Conservation (phyloP, 169 alveolate species). For the Plasmodium gonderi region DNA sequence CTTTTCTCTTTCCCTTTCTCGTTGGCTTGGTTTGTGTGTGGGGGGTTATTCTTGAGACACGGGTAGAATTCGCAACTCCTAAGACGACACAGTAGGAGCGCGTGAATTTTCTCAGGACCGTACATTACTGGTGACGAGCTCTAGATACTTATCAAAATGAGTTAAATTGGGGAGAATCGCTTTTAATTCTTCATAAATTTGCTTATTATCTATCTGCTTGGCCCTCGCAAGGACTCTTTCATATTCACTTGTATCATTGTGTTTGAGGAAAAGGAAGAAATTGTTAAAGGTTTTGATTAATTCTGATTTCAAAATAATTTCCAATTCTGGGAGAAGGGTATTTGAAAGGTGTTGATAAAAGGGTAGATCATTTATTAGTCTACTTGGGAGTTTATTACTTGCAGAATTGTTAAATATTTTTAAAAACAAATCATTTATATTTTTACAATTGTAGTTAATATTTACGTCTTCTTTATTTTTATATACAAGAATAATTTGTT, state of each 20-base stretch:
- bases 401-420: not conserved
- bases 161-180: constrained; percentile 17
- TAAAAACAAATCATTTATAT: constrained; percentile 18
- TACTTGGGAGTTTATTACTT: not conserved
- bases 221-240: constrained; percentile 17
- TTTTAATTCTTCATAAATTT: constrained; percentile 15
- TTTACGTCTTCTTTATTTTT: constrained; percentile 1
- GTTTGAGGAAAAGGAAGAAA: constrained; percentile 16
- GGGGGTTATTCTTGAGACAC: too few relatives aligned
- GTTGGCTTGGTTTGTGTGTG: too few relatives aligned
- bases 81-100: too few relatives aligned
- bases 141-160: constrained; percentile 46
- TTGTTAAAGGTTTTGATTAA: constrained; percentile 28
- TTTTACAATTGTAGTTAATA: not conserved
- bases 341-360: constrained; percentile 20
- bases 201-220: not conserved
- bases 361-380: not conserved
- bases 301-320: constrained; percentile 32
- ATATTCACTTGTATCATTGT: constrained; percentile 4
- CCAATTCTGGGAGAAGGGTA: constrained; percentile 8
- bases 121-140: too few relatives aligned
- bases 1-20: not conserved
- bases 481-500: not conserved
- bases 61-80: too few relatives aligned
- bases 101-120: too few relatives aligned